These are phyloP conservation scores for Paracoccidioides brasiliensis DNA, from an alignment of 2,329 filamentous ascomycete species.

Conservation along the genomic window DNA sequence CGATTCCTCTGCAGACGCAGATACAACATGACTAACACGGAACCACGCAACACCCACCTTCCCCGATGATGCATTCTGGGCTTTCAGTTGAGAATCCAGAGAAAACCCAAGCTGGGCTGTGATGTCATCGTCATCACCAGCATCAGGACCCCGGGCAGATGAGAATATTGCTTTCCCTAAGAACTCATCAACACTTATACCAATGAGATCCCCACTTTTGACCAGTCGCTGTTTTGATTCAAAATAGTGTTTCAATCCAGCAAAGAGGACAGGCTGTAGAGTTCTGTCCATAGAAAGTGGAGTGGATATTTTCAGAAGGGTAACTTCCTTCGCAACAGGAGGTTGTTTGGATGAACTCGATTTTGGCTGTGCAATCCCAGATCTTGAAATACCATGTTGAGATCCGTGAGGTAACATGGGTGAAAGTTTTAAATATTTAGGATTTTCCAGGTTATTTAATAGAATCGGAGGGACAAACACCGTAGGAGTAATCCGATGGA, in stretches of 20 bases:
- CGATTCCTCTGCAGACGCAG: constrained; percentile 36
- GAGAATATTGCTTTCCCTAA: constrained; percentile 74
- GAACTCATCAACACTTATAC: constrained; percentile 74
- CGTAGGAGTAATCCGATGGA: constrained; percentile 40
- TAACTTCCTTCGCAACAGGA: constrained; percentile 62
- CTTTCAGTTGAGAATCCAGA: constrained; percentile 4
- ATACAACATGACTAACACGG: constrained; percentile 61
- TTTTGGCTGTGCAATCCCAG: constrained; percentile 44
- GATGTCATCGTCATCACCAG: constrained; percentile 57
- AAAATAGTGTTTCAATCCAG: constrained; percentile 79
- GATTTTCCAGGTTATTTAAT: constrained; percentile 69
- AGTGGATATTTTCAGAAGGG: constrained; percentile 75
- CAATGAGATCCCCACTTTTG: constrained; percentile 76
- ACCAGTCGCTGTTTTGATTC: constrained; percentile 69
- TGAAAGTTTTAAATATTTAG: constrained; percentile 66
- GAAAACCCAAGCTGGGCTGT: constrained; percentile 9
- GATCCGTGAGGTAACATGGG: constrained; percentile 33
- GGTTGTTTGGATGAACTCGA: constrained; percentile 36
- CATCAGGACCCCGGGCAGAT: constrained; percentile 39
- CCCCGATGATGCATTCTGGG: constrained; percentile 26
- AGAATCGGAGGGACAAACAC: constrained; percentile 76
- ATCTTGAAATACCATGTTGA: constrained; percentile 39
- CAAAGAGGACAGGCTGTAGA: constrained; percentile 73
- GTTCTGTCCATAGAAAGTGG: constrained; percentile 75
- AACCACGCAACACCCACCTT: constrained; percentile 71